Base-by-base conservation (phyloP, 139 green algal genomes). In the Chlorokybus atmophyticus region DNA sequence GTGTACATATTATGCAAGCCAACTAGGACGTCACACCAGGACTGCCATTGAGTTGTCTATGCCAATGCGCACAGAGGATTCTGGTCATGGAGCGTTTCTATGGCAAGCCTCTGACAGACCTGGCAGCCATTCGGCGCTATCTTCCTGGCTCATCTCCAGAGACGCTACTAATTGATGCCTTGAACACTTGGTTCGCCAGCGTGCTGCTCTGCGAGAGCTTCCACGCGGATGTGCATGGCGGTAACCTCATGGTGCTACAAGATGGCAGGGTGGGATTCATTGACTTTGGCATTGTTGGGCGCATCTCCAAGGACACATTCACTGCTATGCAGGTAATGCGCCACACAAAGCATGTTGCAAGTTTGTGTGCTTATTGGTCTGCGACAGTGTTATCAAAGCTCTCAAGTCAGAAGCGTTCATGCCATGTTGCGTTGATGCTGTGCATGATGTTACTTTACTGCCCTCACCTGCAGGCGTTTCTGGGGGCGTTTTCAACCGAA, bases 181-280 rank as follows among this genome's bases (percentile, higher is more conserved):
- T 99, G 39, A 98, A 99, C 76, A 84, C 81, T 0, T 99, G 91
- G 90, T 87, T 93, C 61, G 83, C 77, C 4, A 82, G 56, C 21
- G 71, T 98, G 28, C 49, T 94, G n/a, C 68, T 64, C 4, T 84
- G 75, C 32, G 77, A 88, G 8, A 93, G 78, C 0, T 98, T 98
- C 85, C 91, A 98, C 62, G 91, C 91, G 1, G 90, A 97, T 68
- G 81, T 97, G 28, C 89, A 97, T 60, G 59, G 83, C 67, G 89
- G 90, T 48, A 97, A 97, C 71, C 68, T 97, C 61, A 59, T 97
- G 10, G 91, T 94, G 50, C 70, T 96, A 39, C 38, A 55, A 19
- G 60, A 75, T 25, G 70, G 70, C 17, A 17, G 52, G 1, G 53
- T 78, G 2, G 70, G 31, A 1, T 78, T 78, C 59, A 78, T 78